Base-by-base conservation (phyloP, 2,329 filamentous ascomycete species). In the Epichloe uncinata region DNA sequence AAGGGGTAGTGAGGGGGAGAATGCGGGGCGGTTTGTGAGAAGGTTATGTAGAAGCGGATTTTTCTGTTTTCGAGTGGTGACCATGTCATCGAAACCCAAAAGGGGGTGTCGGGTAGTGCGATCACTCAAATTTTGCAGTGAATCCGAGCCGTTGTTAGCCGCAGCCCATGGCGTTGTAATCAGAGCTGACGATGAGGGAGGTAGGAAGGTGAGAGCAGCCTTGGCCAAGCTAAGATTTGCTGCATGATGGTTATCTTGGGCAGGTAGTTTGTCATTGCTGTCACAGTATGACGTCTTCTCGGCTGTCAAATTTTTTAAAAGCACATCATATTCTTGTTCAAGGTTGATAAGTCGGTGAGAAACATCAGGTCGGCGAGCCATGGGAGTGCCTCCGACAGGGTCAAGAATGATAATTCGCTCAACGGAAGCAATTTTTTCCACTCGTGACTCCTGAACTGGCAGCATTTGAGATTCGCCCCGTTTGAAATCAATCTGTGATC, bases 41-140 rank as follows among this genome's bases (percentile, higher is more conserved):
- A 98, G 79, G 59, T 96, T 97, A 67, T 98, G 89, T 43, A 98
- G 93, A 1, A 98, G 72, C 0, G 90, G 89, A 59, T 98, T 98
- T 60, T 77, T 75, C 50, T 71, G 73, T 44, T 69, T 71, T 51
- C 77, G 69, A 0, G 77, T 80, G 20, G 71, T 73, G 3, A 79
- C 76, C 53, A 74, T 75, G 30, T 69, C 70, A 2, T 73, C 67
- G 18, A 72, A 68, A 1, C 66, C 66, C 55, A 62, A 65, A 75
- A 69, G 64, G 76, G 73, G 48, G 77, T 80, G 51, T 71, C 71
- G 52, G 80, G 72, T 52, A 50, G 50, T 48, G 51, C 15, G 9
- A 18, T 34, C 15, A 11, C 18, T 20, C 13, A 30, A 8, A 5
- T 1, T 40, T 34, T 38, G 12, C 26, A 18, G 37, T 15, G 38